phyloP scores from a whole-genome alignment of 495 filamentous ascomycete genomes.

The Aspergillus asperescens region DNA sequence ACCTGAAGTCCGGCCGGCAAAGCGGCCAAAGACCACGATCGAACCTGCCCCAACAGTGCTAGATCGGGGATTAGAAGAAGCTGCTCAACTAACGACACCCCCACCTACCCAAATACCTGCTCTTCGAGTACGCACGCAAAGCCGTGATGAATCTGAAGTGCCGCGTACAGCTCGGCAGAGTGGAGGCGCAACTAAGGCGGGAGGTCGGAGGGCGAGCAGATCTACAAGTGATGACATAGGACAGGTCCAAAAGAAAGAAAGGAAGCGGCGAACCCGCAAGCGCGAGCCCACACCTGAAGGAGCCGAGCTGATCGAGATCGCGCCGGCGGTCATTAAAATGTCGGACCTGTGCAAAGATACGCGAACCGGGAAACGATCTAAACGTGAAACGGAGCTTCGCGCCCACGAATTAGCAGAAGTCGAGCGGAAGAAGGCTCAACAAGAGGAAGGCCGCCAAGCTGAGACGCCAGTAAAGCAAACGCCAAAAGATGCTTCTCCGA shows the following conservation, averaged over 20 bases:
- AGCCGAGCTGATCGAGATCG: constrained; percentile 66
- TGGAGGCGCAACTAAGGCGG: constrained; percentile 18
- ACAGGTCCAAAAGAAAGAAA: constrained; percentile 21
- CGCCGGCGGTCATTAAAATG: constrained; percentile 69
- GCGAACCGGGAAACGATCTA: constrained; percentile 74
- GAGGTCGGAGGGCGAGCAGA: constrained; percentile 27
- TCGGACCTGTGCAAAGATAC: constrained; percentile 72
- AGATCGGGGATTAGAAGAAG: not conserved
- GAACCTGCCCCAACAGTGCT: not conserved
- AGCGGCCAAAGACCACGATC: constrained; percentile 16
- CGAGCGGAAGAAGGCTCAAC: constrained; percentile 40
- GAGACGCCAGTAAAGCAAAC: constrained; percentile 29
- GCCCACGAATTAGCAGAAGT: constrained; percentile 50
- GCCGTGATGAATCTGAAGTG: constrained; percentile 15
- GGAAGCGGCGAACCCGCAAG: constrained; percentile 31
- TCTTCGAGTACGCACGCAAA: constrained; percentile 18
- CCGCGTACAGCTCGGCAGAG: constrained; percentile 1
- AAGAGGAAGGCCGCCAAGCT: constrained; percentile 27
- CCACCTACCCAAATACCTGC: constrained; percentile 22
- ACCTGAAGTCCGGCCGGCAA: constrained; percentile 22
- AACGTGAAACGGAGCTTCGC: constrained; percentile 55
- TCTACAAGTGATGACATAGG: constrained; percentile 20
- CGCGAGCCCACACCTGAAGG: constrained; percentile 68
- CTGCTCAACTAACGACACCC: constrained; percentile 16
- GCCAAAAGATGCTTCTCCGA: constrained; percentile 20